Evolutionary conservation across 306 rosid species (phyloP).

Genomic region (Geum urbanum): DNA sequence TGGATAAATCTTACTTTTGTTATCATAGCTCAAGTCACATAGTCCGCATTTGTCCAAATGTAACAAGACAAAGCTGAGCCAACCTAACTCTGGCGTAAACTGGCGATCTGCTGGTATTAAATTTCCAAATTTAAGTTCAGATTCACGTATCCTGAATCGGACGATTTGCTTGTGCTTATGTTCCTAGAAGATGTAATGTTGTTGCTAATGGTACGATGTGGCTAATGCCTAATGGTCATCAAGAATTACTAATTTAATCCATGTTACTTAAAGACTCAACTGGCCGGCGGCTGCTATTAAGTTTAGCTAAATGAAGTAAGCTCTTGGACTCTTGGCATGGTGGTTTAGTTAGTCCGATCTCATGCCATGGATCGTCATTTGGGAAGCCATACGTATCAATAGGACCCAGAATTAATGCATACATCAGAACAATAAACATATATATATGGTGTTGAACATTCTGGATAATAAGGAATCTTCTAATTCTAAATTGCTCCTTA

Average conservation of each 20-base stretch:
- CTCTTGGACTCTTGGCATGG: background rate
- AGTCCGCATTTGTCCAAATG: no score
- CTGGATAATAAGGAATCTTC: conserved; percentile 7
- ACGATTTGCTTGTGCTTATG: no score
- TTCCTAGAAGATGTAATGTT: no score
- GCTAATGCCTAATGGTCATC: background rate
- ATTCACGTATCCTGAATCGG: no score
- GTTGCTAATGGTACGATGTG: background rate
- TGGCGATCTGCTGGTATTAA: no score
- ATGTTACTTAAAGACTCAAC: background rate
- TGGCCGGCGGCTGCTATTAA: background rate
- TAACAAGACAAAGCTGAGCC: no score
- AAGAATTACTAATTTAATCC: background rate
- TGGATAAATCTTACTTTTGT: no score
- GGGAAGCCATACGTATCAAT: background rate
- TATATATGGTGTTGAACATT: background rate
- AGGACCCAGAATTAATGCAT: background rate
- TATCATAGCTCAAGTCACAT: no score
- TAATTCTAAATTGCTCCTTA: background rate
- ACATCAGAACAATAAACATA: background rate
- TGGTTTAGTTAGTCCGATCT: background rate
- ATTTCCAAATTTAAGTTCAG: no score
- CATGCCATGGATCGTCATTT: no score
- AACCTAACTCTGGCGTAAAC: no score
- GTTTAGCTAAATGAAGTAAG: background rate